Evolutionary conservation across 192 early-diverging fungal genomes (phyloP), one percentile per base, ranked within the genome.

Genomic region (Pilobolus umbonatus): DNA sequence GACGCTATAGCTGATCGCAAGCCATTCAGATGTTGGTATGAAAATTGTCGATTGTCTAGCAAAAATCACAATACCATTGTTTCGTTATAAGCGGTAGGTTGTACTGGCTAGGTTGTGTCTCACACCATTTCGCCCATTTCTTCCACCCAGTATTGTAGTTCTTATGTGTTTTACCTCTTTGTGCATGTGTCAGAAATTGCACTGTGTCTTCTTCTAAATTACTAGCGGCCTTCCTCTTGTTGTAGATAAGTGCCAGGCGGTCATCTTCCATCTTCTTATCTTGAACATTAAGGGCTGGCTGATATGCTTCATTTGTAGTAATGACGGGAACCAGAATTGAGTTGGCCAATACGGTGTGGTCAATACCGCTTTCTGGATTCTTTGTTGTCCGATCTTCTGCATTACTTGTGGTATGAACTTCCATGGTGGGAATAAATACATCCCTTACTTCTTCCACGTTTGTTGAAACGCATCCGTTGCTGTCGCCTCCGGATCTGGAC

Each of bases 371-470:
- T 34, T 38, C 34, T 54, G 28, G 17, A 54, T 29, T 29, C 19
- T 55, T 17, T 47, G 31, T 32, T 24, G 22, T 46, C 26, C 34
- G 14, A 64, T 14, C 7, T 57, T 17, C 5, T 53, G 53, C 22
- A 64, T 22, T 5, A 57, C 56, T 34, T 14, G 12, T 38, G 46
- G 55, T 9, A 65, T 57, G 4, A 65, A 24, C 30, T 44, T 52
- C 64, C 64, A 65, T 30, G 64, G 55, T 24, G 56, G 47, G 8
- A 44, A 26, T 21, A 59, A 14, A 42, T 44, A 65, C 26, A 65
- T 26, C 4, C 64, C 64, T n/a, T 24, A 32, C 22, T 44, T 50
- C 11, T 26, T 26, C 64, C 64, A 65, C 26, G 2, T 21, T 29
- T 65, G 64, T 17, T 30, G 31, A 26, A 65, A 65, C 2, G 56